These are phyloP conservation scores for Liriodendron chinense DNA, from an alignment of 164 flowering plant species.

Conservation along the genomic window DNA sequence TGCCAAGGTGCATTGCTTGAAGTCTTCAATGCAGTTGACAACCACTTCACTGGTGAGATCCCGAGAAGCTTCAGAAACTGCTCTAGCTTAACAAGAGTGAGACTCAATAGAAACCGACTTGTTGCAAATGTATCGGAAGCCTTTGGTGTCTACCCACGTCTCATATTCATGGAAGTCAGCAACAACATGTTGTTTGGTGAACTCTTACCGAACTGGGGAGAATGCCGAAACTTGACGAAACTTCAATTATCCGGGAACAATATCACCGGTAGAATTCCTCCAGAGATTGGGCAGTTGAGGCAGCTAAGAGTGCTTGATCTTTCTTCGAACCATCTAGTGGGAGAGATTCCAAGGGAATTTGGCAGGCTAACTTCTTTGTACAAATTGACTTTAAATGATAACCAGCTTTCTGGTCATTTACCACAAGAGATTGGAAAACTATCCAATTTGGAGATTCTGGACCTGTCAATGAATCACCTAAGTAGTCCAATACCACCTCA, in stretches of 20 bases:
- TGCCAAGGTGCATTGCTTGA: not conserved
- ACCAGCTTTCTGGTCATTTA: not conserved
- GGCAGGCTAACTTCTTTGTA: not conserved
- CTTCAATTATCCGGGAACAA: conserved; percentile 5
- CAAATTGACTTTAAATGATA: not conserved
- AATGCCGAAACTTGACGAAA: conserved; percentile 16
- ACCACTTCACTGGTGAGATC: not conserved
- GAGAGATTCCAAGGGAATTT: conserved; percentile 3
- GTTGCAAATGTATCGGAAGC: not conserved
- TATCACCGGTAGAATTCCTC: conserved; percentile 13
- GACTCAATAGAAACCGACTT: not conserved
- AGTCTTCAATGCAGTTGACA: no score
- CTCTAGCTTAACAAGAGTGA: not conserved
- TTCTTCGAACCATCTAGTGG: not conserved
- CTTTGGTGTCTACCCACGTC: not conserved
- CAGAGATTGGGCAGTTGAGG: not conserved
- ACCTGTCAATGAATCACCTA: not conserved
- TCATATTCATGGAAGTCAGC: not conserved
- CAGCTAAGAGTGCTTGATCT: not conserved
- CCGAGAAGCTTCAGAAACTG: not conserved
- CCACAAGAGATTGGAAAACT: not conserved
- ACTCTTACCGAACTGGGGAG: conserved; percentile 28
- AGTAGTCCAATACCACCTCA: not conserved
- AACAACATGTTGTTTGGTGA: not conserved
- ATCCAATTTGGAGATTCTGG: not conserved